Evolutionary conservation across 768 basidiomycete genomes (phyloP).

Genomic region (Terana coerulea): DNA sequence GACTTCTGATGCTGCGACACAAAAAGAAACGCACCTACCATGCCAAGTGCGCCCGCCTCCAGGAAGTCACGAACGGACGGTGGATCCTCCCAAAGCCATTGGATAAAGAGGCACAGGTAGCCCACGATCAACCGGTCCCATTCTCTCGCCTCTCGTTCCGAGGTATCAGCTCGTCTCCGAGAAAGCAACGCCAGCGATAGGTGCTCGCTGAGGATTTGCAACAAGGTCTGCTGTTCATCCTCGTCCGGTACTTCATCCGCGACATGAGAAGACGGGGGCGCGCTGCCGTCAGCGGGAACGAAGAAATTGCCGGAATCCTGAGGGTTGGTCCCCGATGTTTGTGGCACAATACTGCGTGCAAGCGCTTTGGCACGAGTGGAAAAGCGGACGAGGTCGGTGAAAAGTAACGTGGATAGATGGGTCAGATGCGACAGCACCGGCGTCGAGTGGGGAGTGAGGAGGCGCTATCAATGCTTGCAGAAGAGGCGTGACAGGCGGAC

Average conservation of each 20-base stretch:
- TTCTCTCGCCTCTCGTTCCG: constrained; percentile 71
- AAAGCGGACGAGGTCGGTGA: constrained; percentile 72
- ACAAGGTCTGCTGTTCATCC: constrained; percentile 67
- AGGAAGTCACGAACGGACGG: constrained; percentile 85
- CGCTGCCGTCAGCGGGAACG: constrained; percentile 61
- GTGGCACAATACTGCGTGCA: constrained; percentile 63
- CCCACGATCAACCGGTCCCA: constrained; percentile 89
- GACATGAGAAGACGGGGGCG: constrained; percentile 30
- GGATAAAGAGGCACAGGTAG: constrained; percentile 77
- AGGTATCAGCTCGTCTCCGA: constrained; percentile 61
- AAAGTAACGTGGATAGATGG: constrained; percentile 74
- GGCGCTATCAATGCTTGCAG: constrained; percentile 63
- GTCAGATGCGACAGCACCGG: constrained; percentile 56
- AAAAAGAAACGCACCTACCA: constrained; percentile 52
- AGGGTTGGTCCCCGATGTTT: constrained; percentile 29
- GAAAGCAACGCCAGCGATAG: constrained; percentile 83
- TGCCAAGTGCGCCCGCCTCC: constrained; percentile 83
- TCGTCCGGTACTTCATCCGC: constrained; percentile 41
- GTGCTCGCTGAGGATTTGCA: constrained; percentile 88
- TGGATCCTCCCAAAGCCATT: constrained; percentile 98
- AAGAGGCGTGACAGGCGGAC: constrained; percentile 58
- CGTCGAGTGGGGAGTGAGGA: constrained; percentile 58
- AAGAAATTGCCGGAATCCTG: constrained; percentile 50
- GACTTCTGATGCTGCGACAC: not conserved
- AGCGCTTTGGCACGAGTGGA: constrained; percentile 60